Conservation (phyloP, 805 yeast species). For the Sugiyamaella boreocaroliniensis region DNA sequence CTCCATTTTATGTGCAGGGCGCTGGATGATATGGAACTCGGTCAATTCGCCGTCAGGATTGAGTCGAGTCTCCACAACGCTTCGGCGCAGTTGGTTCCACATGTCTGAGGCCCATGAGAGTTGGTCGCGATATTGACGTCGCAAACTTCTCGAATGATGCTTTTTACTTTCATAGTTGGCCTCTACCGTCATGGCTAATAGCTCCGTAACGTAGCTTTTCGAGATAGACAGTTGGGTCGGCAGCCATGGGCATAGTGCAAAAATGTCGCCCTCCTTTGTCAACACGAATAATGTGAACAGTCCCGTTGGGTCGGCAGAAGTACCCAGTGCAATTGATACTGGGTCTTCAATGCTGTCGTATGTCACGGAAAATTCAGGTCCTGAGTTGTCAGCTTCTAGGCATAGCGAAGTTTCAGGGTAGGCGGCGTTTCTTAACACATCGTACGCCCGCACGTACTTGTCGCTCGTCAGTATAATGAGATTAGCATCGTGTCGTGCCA, state of each 20-base stretch:
- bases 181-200: slow-evolving; percentile 33
- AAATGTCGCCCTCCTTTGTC: slow-evolving; percentile 52
- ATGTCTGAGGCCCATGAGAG: slow-evolving; percentile 20
- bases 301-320: slow-evolving; percentile 34
- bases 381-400: neutral
- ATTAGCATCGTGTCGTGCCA: slow-evolving; percentile 39
- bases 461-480: slow-evolving; percentile 38
- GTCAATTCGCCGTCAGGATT: slow-evolving; percentile 22
- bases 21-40: slow-evolving; percentile 21
- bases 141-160: neutral
- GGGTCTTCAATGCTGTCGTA: slow-evolving; percentile 10
- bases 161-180: slow-evolving; percentile 16
- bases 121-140: slow-evolving; percentile 11
- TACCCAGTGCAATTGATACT: slow-evolving; percentile 43
- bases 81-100: slow-evolving; percentile 15
- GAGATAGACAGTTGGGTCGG: slow-evolving; percentile 42
- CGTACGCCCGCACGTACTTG: slow-evolving; percentile 32
- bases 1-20: slow-evolving; percentile 12
- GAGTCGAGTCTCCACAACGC: slow-evolving; percentile 21
- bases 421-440: slow-evolving; percentile 27
- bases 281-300: slow-evolving; percentile 48
- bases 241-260: slow-evolving; percentile 55
- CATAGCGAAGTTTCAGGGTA: neutral
- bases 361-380: slow-evolving; percentile 21
- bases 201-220: slow-evolving; percentile 26